phyloP scores from a whole-genome alignment of 2,329 filamentous ascomycete genomes.

The Cadophora sp. region DNA sequence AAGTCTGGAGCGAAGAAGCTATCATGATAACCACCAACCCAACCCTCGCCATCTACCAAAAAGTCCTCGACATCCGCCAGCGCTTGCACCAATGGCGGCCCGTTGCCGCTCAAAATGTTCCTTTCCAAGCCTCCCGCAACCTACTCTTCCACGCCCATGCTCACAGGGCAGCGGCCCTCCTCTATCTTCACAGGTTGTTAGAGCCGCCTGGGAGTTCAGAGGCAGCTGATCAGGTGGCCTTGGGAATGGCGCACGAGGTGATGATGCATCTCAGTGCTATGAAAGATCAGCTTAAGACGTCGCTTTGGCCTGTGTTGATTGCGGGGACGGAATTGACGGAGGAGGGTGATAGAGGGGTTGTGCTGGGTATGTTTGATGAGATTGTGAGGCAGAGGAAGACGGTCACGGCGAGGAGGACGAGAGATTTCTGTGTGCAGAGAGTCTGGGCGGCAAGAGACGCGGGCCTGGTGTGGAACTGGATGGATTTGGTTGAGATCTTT shows the following conservation, averaged over 20 bases:
- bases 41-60: conserved; percentile 16
- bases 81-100: conserved; percentile 40
- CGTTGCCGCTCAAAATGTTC: conserved; percentile 30
- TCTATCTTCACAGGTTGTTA: conserved; percentile 42
- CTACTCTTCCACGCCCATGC: conserved; percentile 43
- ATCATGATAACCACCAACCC: conserved; percentile 1
- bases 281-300: conserved; percentile 40
- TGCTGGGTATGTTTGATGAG: conserved; percentile 38
- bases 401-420: conserved; percentile 39
- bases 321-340: conserved; percentile 41
- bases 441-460: conserved; percentile 43
- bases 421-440: conserved; percentile 38
- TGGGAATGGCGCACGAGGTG: conserved; percentile 42
- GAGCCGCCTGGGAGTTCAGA: conserved; percentile 34
- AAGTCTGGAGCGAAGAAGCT: conserved; percentile 9
- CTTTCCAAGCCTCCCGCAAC: conserved; percentile 39
- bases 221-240: conserved; percentile 37
- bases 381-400: conserved; percentile 41
- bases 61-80: conserved; percentile 33
- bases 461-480: conserved; percentile 43
- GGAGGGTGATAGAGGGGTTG: conserved; percentile 37
- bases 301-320: conserved; percentile 44
- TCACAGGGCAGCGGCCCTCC: conserved; percentile 38
- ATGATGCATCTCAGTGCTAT: conserved; percentile 38
- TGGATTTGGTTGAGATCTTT: conserved; percentile 39